Base-by-base conservation (phyloP, 495 filamentous ascomycete species). In the Penicillium paxilli region DNA sequence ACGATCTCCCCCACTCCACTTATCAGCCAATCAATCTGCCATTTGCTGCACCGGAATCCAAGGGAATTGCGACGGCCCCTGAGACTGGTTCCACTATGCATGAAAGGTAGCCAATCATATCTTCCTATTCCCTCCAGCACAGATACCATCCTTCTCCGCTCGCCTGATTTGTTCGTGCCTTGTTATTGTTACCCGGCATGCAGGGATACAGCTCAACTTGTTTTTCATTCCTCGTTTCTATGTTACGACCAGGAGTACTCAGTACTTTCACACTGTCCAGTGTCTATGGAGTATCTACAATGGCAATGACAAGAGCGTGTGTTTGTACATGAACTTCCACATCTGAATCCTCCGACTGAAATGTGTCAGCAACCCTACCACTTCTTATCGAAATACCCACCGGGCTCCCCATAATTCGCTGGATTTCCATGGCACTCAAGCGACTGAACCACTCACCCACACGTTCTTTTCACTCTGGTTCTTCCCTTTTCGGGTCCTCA, bases 31-130 rank as follows among this genome's bases (percentile, higher is more conserved):
- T 63, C 24, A 52, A n/a, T n/a, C 20, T 1, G 28, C 16, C 44
- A 23, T 32, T n/a, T 20, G 12, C n/a, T 22, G 16, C 16, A 33
- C 24, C 54, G 55, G 60, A 66, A 51, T 66, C 65, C 65, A 64
- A 64, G 63, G 63, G 55, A 57, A 63, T 55, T 56, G 48, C 53
- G 55, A 57, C 65, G 65, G 65, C 65, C 65, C 65, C 65, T 68
- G 63, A 69, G 52, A 69, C 58, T 41, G 37, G 61, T 54, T 51
- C 66, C 66, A 62, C 63, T 49, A 42, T 58, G 49, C 49, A 57
- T 52, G 42, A 44, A 14, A 42, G 62, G 62, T 65, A 62, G 49
- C 62, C 48, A 65, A 65, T 62, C 38, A 62, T 52, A 52, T 59
- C 44, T 37, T 41, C 24, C 26, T 50, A 42, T 58, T 1, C 54